phyloP scores from a whole-genome alignment of 176 grass and related monocot species.

The Cenchrus americanus region DNA sequence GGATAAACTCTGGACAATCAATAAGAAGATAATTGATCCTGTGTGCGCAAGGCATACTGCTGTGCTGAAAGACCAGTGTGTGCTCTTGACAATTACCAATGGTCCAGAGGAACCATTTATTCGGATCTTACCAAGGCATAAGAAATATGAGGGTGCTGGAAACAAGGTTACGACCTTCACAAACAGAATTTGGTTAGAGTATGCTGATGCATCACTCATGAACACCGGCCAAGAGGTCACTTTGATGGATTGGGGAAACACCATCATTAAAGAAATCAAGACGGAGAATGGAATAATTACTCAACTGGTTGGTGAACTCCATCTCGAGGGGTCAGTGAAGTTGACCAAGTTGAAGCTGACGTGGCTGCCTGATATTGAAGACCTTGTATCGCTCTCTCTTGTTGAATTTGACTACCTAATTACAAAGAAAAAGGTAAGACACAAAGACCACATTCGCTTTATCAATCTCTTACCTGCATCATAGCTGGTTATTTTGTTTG shows the following conservation, averaged over 20 bases:
- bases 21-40: conserved; percentile 91
- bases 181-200: conserved; percentile 82
- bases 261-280: conserved; percentile 87
- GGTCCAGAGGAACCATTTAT: conserved; percentile 71
- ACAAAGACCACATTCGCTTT: not conserved
- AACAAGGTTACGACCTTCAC: conserved; percentile 81
- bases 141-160: conserved; percentile 88
- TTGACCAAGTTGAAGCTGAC: conserved; percentile 89
- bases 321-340: conserved; percentile 90
- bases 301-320: conserved; percentile 78
- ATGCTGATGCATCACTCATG: conserved; percentile 69
- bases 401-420: conserved; percentile 94
- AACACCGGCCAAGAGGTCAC: conserved; percentile 76
- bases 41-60: conserved; percentile 85
- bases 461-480: not conserved
- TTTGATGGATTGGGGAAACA: conserved; percentile 98
- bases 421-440: conserved; percentile 90
- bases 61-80: conserved; percentile 59
- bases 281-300: conserved; percentile 64
- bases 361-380: conserved; percentile 86
- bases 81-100: conserved; percentile 71
- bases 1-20: conserved; percentile 97
- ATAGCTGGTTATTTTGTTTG: not conserved
- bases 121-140: conserved; percentile 82
- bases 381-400: conserved; percentile 68